Evolutionary conservation across 768 basidiomycete genomes (phyloP), one percentile per base, ranked within the genome.

Genomic region (Phanerochaete carnosa): DNA sequence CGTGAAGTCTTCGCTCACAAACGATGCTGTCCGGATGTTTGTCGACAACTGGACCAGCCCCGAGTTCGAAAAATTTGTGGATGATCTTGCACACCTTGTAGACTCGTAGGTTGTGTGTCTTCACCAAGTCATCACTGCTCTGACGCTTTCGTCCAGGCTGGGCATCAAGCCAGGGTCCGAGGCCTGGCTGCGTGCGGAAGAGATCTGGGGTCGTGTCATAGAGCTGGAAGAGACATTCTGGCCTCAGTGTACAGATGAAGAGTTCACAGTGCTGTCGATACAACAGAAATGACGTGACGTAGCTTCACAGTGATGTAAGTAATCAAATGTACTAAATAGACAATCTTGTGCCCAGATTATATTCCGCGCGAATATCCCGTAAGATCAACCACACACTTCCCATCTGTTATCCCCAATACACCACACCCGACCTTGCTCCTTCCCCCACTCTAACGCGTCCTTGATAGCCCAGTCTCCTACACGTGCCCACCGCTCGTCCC

Each of bases 401-500:
- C 77, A 78, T 28, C 72, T 65, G 8, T 68, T 72, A 35, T 70
- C 69, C 1, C 72, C 75, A 30, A 72, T 67, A 49, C 68, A 67
- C 70, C 74, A 76, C 23, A 70, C 65, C 55, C 71, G 65, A 0
- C 70, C 75, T 35, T 69, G 76, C 28, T 62, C 67, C 61, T 72
- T 73, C 54, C 87, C 72, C 61, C 79, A 65, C 56, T 78, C 73
- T 65, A 92, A 63, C 1, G 87, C 83, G 53, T 88, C 88, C 56
- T 83, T 77, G 0, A 92, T 77, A 60, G 76, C 77, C 85, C 87
- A 90, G 51, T 79, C 75, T 0, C 87, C 87, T 8, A 92, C 72
- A 64, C 78, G 77, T 62, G 75, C 79, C 90, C 90, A 92, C 30
- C 84, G 77, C 65, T 80, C 85, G 63, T 91, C 90, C 53, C 71